Base-by-base conservation (phyloP, 2,329 filamentous ascomycete species). In the Monilinia vaccinii-corymbosi region DNA sequence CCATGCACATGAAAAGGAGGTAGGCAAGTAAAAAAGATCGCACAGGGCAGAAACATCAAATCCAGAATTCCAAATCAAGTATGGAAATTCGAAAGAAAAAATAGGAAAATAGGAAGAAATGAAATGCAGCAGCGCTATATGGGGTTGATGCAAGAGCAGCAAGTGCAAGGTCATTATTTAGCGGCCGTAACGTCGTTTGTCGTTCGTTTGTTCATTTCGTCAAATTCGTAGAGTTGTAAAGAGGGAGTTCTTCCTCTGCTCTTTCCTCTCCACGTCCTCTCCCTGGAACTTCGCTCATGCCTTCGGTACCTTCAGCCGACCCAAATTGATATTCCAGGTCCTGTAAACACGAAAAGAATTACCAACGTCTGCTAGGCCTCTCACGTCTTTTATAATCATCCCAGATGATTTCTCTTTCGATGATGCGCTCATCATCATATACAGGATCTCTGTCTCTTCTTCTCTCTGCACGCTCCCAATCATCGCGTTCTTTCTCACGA, bases 321-420 rank as follows among this genome's bases (percentile, higher is more conserved):
- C 25, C 13, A 31, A 10, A 53, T 32, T 32, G 51, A 23, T 23
- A 44, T 16, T 11, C 18, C 4, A 1, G 21, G 21, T 44, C 38
- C 51, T 32, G 31, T 25, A n/a, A 6, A 23, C 42, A 44, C 25
- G 46, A 23, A 47, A 23, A 56, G 14, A 36, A 56, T 36, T 56
- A 56, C 52, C 52, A 56, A 36, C 42, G 52, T 46, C 52, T 47
- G 42, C 42, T 56, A 56, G 45, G 56, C 51, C 46, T 51, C 6
- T 42, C 34, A 16, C 56, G 45, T 52, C 46, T 58, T 58, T 46
- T 50, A 23, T 40, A 14, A 58, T 58, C 56, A 62, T 90, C 86
- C 67, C 84, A 86, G 52, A 86, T 73, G 58, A 89, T 77, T 69
- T 90, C 87, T 36, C 83, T 81, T 75, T 90, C 87, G 62, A 83